A percentile compares a stretch with the other conserved stretches of the same genome.
Evolutionary conservation across 768 basidiomycete species (phyloP).

Genomic region (Kwoniella mangroviensis): DNA sequence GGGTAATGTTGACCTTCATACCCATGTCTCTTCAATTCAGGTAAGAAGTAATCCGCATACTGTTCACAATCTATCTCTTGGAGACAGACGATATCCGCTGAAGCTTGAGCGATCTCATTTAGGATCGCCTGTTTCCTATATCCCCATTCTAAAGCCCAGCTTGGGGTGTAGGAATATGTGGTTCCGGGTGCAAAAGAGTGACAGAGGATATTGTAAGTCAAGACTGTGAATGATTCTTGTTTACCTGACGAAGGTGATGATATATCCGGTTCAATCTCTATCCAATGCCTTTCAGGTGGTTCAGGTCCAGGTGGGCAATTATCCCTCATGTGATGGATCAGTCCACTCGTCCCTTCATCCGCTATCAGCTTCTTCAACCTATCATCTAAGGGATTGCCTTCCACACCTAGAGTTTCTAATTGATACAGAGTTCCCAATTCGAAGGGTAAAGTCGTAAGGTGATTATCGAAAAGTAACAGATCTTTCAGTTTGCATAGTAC

Average conservation of each 20-base stretch:
- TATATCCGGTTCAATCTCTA: conserved; percentile 58
- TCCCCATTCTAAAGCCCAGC: conserved; percentile 95
- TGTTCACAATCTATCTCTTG: conserved; percentile 94
- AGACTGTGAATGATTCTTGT: conserved; percentile 74
- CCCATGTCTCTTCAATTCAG: conserved; percentile 70
- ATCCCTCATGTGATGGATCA: conserved; percentile 91
- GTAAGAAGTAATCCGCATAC: conserved; percentile 87
- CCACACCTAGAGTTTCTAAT: conserved; percentile 88
- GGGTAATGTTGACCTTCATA: conserved; percentile 93
- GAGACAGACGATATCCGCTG: conserved; percentile 88
- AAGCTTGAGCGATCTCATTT: conserved; percentile 76
- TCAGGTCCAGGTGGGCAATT: conserved; percentile 78
- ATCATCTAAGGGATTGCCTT: conserved; percentile 92
- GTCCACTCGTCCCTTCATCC: conserved; percentile 88
- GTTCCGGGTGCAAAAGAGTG: conserved; percentile 84
- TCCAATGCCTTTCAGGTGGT: conserved; percentile 83
- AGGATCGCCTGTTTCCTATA: conserved; percentile 88
- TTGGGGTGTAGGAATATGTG: conserved; percentile 93
- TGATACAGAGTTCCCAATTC: conserved; percentile 91
- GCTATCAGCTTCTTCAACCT: conserved; percentile 78
- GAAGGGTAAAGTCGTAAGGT: conserved; percentile 77
- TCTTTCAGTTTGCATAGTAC: conserved; percentile 89
- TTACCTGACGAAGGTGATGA: conserved; percentile 40
- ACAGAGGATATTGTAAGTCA: conserved; percentile 94
- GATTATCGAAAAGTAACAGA: conserved; percentile 93